A percentile compares a stretch with the other conserved stretches of the same genome.
phyloP scores from a whole-genome alignment of 495 filamentous ascomycete genomes.

The Xylaria grammica region DNA sequence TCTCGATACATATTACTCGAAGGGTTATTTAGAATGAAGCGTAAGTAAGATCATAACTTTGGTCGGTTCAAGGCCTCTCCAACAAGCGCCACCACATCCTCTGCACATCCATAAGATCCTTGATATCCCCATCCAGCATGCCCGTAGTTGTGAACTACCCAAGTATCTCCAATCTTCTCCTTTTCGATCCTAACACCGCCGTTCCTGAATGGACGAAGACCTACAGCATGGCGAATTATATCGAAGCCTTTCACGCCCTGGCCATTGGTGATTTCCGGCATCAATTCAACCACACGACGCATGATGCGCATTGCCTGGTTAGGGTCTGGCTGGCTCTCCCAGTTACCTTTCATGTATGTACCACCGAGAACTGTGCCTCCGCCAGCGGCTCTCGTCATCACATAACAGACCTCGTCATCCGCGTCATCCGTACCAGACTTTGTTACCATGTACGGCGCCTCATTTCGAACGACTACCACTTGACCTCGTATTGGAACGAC shows the following conservation, averaged over 20 bases:
- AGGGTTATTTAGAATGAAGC: background rate
- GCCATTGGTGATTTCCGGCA: constrained; percentile 75
- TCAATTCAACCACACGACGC: constrained; percentile 75
- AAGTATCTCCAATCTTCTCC: constrained; percentile 71
- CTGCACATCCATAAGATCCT: constrained; percentile 81
- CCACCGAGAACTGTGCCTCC: constrained; percentile 84
- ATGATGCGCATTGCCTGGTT: constrained; percentile 87
- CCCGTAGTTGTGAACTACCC: constrained; percentile 94
- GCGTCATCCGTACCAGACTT: constrained; percentile 82
- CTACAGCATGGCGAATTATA: constrained; percentile 89
- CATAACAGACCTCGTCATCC: constrained; percentile 79
- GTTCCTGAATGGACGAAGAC: constrained; percentile 76
- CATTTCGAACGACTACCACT: constrained; percentile 86
- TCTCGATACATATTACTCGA: too few relatives aligned
- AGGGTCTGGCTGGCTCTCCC: constrained; percentile 81
- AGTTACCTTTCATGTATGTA: constrained; percentile 80
- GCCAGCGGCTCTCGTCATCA: constrained; percentile 87
- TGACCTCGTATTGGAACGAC: constrained; percentile 85
- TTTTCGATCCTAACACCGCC: constrained; percentile 83
- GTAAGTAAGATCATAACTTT: constrained; percentile 13
- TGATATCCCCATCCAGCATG: constrained; percentile 96
- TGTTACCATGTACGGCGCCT: constrained; percentile 69
- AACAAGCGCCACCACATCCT: constrained; percentile 71
- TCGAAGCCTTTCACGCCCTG: constrained; percentile 79
- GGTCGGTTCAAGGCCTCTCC: constrained; percentile 52